Evolutionary conservation across 257 asterid species (phyloP), one percentile per base, ranked within the genome.

Genomic region (Striga asiatica): DNA sequence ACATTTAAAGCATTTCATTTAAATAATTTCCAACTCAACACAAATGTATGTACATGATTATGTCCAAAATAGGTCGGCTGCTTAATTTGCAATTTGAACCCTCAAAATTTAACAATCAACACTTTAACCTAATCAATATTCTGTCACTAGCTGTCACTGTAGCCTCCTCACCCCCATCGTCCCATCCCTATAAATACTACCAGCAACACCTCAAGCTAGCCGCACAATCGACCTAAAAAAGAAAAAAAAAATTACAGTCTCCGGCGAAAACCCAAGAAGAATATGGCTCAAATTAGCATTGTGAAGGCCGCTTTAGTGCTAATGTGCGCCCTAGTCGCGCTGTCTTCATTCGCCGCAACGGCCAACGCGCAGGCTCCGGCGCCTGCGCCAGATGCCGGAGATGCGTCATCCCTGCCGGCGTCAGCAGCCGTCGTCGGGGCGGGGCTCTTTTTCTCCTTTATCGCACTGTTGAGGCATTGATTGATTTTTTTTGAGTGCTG

Each of bases 281-380:
- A n/a, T n/a, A 83, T 77, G 93, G 93, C 88, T 8, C 74, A 70
- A 49, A 50, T 59, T 62, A 60, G 68, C 79, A 50, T 62, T 62
- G 34, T 41, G 29, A 68, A 68, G 24, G 60, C 65, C 45, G 50
- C 66, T 10, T 2, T 59, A 3, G 6, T 60, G 64, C 62, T 74
- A 0, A 64, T 61, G 1, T 60, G 16, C 43, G 71, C 73, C 42
- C 10, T 72, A 11, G 64, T 66, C 2, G 78, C 73, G 10, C 22
- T 74, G 47, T 56, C 58, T 0, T 38, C 71, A 0, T 56, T 58
- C 24, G 69, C 76, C 43, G 19, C 74, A 50, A 31, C 73, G 2
- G 76, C 55, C 8, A 56, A 74, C 0, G 85, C 83, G 23, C 80
- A 72, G 66, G 79, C 81, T 8, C 54, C 53, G 19, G 75, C 79